These are phyloP conservation scores for Elasticomyces elasticus DNA, from an alignment of 495 filamentous ascomycete species.

Conservation along the genomic window DNA sequence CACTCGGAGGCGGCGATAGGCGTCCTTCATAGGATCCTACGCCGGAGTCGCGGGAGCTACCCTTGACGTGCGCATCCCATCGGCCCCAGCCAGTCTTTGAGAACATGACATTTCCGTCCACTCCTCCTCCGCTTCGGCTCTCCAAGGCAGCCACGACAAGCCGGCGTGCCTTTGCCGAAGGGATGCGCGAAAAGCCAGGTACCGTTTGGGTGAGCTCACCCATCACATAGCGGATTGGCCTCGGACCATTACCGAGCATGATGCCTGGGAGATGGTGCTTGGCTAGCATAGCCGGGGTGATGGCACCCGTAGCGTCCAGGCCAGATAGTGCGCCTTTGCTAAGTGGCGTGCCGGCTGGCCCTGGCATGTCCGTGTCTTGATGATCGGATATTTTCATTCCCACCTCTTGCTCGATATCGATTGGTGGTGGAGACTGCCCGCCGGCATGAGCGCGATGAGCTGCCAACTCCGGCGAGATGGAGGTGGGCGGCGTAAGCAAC, in stretches of 20 bases:
- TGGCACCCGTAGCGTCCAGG: conserved; percentile 66
- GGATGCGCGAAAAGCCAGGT: conserved; percentile 83
- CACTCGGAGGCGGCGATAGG: conserved; percentile 18
- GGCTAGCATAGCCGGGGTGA: conserved; percentile 77
- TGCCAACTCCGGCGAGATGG: conserved; percentile 81
- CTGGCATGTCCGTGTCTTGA: background rate
- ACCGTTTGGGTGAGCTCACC: conserved; percentile 84
- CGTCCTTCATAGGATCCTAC: conserved; percentile 21
- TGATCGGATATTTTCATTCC: conserved; percentile 51
- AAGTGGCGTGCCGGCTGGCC: conserved; percentile 22
- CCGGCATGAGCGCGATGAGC: conserved; percentile 56
- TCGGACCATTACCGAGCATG: conserved; percentile 73
- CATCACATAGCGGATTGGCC: conserved; percentile 93
- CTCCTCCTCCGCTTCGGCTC: conserved; percentile 54
- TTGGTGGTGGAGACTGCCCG: conserved; percentile 42
- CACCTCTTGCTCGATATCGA: conserved; percentile 76
- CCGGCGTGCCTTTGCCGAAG: conserved; percentile 82
- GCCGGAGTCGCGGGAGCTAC: conserved; percentile 27
- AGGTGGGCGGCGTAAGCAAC: conserved; percentile 90
- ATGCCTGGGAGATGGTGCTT: conserved; percentile 89
- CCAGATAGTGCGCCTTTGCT: conserved; percentile 37
- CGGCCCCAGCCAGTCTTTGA: conserved; percentile 96
- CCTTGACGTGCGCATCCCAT: conserved; percentile 76
- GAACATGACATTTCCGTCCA: conserved; percentile 70
- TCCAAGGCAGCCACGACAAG: conserved; percentile 79